These are phyloP conservation scores for Solanum gracilifrons DNA, from an alignment of 257 asterid species.

Conservation along the genomic window DNA sequence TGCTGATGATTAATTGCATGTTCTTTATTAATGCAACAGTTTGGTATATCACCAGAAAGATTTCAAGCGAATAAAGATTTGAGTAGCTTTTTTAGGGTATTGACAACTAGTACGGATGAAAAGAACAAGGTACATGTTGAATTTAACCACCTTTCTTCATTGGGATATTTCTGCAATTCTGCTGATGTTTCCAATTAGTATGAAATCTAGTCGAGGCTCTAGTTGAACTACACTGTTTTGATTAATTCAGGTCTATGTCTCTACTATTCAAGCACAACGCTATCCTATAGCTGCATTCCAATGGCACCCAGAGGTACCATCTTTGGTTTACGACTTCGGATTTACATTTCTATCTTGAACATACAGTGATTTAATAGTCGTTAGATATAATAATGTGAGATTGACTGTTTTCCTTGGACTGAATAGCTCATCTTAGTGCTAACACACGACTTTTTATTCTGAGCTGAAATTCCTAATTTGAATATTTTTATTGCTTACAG, in stretches of 20 bases:
- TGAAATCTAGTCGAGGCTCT: not conserved
- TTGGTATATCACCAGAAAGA: conserved; percentile 72
- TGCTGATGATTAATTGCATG: not conserved
- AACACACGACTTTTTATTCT: too few relatives aligned
- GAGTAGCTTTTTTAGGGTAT: conserved; percentile 53
- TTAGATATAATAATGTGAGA: too few relatives aligned
- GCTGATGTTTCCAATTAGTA: not conserved
- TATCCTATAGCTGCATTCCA: too few relatives aligned
- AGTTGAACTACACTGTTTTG: not conserved
- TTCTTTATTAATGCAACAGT: conserved; percentile 29
- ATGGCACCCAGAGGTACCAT: too few relatives aligned
- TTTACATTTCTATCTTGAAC: too few relatives aligned
- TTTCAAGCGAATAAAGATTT: conserved; percentile 32
- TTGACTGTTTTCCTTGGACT: too few relatives aligned
- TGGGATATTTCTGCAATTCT: not conserved
- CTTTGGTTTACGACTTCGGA: too few relatives aligned
- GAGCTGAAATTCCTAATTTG: too few relatives aligned
- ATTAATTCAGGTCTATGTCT: conserved; percentile 60
- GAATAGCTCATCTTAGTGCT: too few relatives aligned
- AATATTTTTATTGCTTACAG: conserved; percentile 19
- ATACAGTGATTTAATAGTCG: too few relatives aligned
- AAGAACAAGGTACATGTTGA: conserved; percentile 44
- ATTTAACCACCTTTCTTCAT: not conserved
- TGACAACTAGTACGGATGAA: conserved; percentile 67
- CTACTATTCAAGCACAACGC: conserved; percentile 49